Conservation (phyloP, 768 basidiomycete species). For the Tulasnella sp. region DNA sequence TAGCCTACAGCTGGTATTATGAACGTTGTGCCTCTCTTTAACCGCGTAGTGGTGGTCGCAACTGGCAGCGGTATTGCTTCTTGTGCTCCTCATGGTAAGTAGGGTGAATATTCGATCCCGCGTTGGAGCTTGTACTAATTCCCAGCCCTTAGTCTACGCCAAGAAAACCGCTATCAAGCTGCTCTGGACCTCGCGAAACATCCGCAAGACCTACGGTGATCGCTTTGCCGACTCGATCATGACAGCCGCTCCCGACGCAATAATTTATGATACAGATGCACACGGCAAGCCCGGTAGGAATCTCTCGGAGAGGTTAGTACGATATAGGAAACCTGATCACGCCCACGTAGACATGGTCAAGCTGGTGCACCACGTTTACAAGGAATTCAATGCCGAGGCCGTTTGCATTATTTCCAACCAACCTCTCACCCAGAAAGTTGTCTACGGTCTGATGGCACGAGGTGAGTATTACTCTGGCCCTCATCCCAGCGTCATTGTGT, state of each 20-base stretch:
- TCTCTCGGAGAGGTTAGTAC: background rate
- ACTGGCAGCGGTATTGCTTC: slow-evolving; percentile 61
- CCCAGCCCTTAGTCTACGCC: background rate
- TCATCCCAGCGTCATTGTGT: background rate
- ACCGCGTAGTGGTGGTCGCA: slow-evolving; percentile 26
- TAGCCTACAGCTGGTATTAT: slow-evolving; percentile 27
- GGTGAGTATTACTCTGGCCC: background rate
- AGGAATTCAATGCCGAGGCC: slow-evolving; percentile 30
- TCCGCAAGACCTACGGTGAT: slow-evolving; percentile 59
- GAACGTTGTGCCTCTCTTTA: slow-evolving; percentile 29
- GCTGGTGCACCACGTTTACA: slow-evolving; percentile 25
- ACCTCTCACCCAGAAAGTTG: slow-evolving; percentile 28
- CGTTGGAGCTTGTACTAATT: no score
- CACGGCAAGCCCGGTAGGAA: slow-evolving; percentile 24
- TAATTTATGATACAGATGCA: slow-evolving; percentile 30
- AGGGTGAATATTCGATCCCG: no score
- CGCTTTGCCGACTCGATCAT: slow-evolving; percentile 56
- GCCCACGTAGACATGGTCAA: slow-evolving; percentile 20
- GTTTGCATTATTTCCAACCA: slow-evolving; percentile 30
- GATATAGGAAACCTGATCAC: background rate
- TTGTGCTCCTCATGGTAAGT: slow-evolving; percentile 45
- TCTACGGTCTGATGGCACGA: slow-evolving; percentile 28
- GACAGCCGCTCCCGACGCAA: slow-evolving; percentile 37
- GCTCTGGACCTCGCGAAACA: slow-evolving; percentile 61
- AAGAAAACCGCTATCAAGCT: slow-evolving; percentile 33